Evolutionary conservation across 306 rosid genomes (phyloP).

Genomic region (Vigna reflexopilosa): DNA sequence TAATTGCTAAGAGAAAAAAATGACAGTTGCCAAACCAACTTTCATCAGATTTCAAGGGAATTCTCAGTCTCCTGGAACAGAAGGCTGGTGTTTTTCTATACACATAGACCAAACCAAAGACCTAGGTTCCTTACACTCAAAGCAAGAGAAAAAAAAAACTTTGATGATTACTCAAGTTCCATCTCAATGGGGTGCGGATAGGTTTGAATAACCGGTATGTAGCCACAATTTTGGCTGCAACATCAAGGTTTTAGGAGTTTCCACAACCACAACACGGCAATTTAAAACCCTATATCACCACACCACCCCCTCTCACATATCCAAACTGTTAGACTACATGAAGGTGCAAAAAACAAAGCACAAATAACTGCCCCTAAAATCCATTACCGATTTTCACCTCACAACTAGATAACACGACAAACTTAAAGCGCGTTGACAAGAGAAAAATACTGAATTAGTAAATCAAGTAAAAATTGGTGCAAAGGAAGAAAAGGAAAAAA

Average conservation of each 20-base stretch:
- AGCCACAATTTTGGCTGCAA: no score
- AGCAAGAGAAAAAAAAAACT: neutral
- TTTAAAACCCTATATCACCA: neutral
- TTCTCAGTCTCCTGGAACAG: neutral
- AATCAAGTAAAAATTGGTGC: neutral
- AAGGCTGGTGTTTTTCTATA: neutral
- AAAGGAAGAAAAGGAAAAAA: neutral
- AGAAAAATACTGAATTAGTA: no score
- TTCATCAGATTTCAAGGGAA: neutral
- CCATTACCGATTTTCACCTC: neutral
- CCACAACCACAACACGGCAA: neutral
- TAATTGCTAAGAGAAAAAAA: neutral
- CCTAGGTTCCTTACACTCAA: neutral
- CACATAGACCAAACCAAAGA: neutral
- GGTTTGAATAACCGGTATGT: no score
- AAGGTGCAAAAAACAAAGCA: conserved; percentile 13
- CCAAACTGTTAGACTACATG: neutral
- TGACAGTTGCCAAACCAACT: neutral
- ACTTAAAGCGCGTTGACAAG: neutral
- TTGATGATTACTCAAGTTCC: no score
- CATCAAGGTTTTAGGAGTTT: no score
- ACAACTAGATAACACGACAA: neutral
- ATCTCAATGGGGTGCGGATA: no score
- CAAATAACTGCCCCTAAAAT: neutral
- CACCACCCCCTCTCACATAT: neutral